A percentile compares a stretch with the other conserved stretches of the same genome.
phyloP scores from a whole-genome alignment of 2,329 filamentous ascomycete genomes.

The Penicillium palitans region DNA sequence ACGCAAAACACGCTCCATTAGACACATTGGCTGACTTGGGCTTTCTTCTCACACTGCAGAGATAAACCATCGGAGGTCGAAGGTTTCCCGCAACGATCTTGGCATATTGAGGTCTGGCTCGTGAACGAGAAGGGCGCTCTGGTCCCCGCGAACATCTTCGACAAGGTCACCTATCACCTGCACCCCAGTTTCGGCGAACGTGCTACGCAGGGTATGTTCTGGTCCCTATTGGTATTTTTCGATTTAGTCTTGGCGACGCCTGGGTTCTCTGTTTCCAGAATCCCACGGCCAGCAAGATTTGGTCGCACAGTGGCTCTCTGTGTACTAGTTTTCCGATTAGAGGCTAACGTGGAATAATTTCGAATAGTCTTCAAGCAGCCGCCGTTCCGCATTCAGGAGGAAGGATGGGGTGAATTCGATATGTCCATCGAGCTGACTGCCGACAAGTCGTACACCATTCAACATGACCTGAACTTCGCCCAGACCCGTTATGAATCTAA shows the following conservation, averaged over 20 bases:
- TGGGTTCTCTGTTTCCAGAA: background rate
- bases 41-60: constrained; percentile 46
- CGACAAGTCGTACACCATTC: constrained; percentile 81
- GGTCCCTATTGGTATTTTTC: background rate
- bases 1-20: background rate
- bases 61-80: constrained; percentile 78
- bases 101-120: constrained; percentile 83
- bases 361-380: constrained; percentile 71
- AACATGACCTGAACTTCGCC: constrained; percentile 91
- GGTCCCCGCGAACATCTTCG: constrained; percentile 79
- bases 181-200: constrained; percentile 90
- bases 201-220: constrained; percentile 71
- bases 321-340: background rate
- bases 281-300: background rate
- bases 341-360: background rate
- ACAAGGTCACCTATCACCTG: constrained; percentile 87
- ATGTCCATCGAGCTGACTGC: constrained; percentile 82
- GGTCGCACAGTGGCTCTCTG: background rate
- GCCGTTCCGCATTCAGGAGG: constrained; percentile 86
- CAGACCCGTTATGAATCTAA: constrained; percentile 77
- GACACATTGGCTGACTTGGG: constrained; percentile 6
- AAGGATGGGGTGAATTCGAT: constrained; percentile 99
- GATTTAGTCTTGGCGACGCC: background rate
- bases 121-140: constrained; percentile 85
- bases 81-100: constrained; percentile 88